Evolutionary conservation across 495 filamentous ascomycete genomes (phyloP), one percentile per base, ranked within the genome.

Genomic region (Margaritispora aquatica): DNA sequence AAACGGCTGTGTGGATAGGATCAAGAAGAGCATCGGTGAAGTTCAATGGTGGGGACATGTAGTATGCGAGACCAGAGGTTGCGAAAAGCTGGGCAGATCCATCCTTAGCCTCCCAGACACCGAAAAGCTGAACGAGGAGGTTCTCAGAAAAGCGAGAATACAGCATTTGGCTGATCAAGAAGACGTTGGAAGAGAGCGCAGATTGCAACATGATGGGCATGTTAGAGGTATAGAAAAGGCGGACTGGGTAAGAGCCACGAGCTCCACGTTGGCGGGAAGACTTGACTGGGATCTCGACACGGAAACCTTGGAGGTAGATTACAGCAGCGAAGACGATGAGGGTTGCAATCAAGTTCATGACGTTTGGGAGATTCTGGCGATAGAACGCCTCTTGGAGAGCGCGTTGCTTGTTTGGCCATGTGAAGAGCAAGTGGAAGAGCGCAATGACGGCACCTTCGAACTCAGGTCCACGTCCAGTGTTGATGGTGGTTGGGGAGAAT

Each of bases 161-260:
- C 66, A 99, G 83, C 94, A 97, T 97, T 80, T 99, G 95, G 71
- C 85, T 90, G 80, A 99, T 86, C 50, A 97, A 77, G 85, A 99
- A 99, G 78, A 99, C 85, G 81, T 99, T 97, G 80, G 95, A 96
- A 67, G 90, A 96, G 60, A 99, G 84, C 54, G 95, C 93, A 44
- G 91, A 96, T 79, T 97, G 95, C 64, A 99, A 82, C 95, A 99
- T 97, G 79, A 99, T 99, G 67, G 95, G 95, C 95, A 99, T 90
- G 83, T 90, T 90, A 67, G 85, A 88, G 65, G 88, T 92, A 74
- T 92, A 92, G 79, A 90, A 92, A 38, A 90, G 85, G 66, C 88
- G 87, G 70, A 90, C 80, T 55, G 83, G 83, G 72, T 85, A 95
- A 70, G 77, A 90, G 77, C 80, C 95, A 68, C 95, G 92, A 75